Conservation (phyloP, 371 early-diverging fungal species). For the Dinochytrium kinnereticum region DNA sequence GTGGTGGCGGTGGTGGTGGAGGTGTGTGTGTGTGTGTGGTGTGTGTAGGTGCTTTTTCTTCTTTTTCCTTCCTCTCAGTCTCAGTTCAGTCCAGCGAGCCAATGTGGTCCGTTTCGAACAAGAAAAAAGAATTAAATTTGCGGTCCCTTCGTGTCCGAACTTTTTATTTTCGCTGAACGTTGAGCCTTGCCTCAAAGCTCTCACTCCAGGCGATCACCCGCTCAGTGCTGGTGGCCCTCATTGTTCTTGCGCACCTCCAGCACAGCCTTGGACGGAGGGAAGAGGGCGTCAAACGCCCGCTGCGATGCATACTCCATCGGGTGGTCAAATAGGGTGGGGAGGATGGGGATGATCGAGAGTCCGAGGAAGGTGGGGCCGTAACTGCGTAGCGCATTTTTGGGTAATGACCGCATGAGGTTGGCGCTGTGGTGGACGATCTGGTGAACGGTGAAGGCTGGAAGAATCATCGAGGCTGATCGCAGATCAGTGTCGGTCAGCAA, state of each 20-base stretch:
- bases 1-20: no score
- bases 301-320: constrained; percentile 74
- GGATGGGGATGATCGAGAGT: constrained; percentile 69
- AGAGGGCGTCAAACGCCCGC: constrained; percentile 55
- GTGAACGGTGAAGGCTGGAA: constrained; percentile 78
- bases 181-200: not conserved
- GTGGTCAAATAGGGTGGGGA: constrained; percentile 77
- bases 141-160: not conserved
- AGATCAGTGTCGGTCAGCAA: not conserved
- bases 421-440: constrained; percentile 72
- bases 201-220: not conserved
- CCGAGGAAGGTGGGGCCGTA: constrained; percentile 76
- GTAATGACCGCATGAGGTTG: constrained; percentile 48
- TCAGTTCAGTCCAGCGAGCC: no score
- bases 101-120: no score
- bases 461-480: constrained; percentile 66
- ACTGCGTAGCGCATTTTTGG: constrained; percentile 48
- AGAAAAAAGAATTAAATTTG: no score
- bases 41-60: no score
- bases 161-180: not conserved
- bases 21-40: no score
- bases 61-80: no score
- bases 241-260: not conserved
- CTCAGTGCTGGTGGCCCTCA: not conserved
- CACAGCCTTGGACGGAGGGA: constrained; percentile 30